These are phyloP conservation scores for Arthrobotrys entomopaga DNA, from an alignment of 2,329 filamentous ascomycete genomes.

Conservation along the genomic window DNA sequence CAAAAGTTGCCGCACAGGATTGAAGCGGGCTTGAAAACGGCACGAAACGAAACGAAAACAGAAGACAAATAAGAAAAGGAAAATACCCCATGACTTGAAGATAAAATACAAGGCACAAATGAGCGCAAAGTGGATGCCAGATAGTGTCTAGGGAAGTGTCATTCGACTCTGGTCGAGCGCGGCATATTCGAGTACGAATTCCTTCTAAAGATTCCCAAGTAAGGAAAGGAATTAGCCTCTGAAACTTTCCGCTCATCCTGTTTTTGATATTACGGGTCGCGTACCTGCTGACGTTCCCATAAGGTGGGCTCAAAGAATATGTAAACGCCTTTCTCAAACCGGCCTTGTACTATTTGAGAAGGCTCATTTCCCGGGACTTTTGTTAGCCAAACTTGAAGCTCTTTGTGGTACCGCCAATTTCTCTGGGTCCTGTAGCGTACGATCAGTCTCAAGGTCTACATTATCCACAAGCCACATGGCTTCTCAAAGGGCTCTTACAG, in stretches of 20 bases:
- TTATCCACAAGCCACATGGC: background rate
- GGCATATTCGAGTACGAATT: constrained; percentile 67
- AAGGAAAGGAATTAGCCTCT: background rate
- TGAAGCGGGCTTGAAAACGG: too few species aligned
- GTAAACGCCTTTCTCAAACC: constrained; percentile 67
- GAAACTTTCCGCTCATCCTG: background rate
- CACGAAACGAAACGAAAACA: too few species aligned
- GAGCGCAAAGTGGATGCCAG: background rate
- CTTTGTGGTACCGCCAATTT: constrained; percentile 68
- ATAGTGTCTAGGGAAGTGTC: constrained; percentile 28
- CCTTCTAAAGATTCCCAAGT: constrained; percentile 61
- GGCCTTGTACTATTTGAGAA: constrained; percentile 63
- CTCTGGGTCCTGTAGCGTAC: constrained; percentile 55
- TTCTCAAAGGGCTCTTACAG: constrained; percentile 62
- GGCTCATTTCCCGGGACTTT: constrained; percentile 65
- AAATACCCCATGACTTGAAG: background rate
- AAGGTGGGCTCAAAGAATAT: constrained; percentile 68
- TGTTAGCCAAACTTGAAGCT: constrained; percentile 68
- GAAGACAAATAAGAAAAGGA: background rate
- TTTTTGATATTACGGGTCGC: constrained; percentile 9
- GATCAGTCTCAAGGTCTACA: background rate
- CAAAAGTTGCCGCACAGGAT: background rate
- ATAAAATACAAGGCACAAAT: constrained; percentile 12
- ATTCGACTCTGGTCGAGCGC: constrained; percentile 62
- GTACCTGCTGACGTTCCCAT: constrained; percentile 67